phyloP scores from a whole-genome alignment of 305 asterid genomes.

The Striga hermonthica region DNA sequence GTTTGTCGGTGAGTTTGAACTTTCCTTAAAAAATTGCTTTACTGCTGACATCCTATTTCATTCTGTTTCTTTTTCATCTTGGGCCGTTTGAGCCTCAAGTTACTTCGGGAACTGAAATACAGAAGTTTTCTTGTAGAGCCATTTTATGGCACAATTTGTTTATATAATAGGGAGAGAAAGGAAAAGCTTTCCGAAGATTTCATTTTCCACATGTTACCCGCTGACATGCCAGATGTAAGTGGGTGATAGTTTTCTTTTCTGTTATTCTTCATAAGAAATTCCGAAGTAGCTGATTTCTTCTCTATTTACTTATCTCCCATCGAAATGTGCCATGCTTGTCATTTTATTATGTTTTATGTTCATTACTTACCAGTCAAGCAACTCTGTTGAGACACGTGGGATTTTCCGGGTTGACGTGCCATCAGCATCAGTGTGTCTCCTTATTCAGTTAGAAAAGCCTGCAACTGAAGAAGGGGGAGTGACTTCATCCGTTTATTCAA shows the following conservation, averaged over 20 bases:
- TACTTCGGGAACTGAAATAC: constrained; percentile 52
- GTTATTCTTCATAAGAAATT: constrained; percentile 23
- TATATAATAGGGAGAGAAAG: constrained; percentile 99
- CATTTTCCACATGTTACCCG: constrained; percentile 67
- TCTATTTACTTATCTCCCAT: not conserved
- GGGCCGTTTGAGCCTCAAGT: constrained; percentile 30
- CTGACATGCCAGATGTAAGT: constrained; percentile 84
- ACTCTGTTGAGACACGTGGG: constrained; percentile 67
- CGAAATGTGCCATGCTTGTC: constrained; percentile 6
- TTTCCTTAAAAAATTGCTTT: constrained; percentile 28
- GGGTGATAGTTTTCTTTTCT: constrained; percentile 25
- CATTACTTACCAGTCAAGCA: constrained; percentile 55
- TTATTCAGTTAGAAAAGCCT: constrained; percentile 95
- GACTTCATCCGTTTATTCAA: constrained; percentile 94
- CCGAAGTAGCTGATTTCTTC: constrained; percentile 8
- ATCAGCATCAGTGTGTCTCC: constrained; percentile 93
- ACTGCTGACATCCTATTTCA: constrained; percentile 19
- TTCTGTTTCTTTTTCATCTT: constrained; percentile 29
- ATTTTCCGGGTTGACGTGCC: constrained; percentile 92
- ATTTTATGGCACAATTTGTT: constrained; percentile 92
- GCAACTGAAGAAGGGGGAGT: constrained; percentile 99
- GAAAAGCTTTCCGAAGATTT: constrained; percentile 99
- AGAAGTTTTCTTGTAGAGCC: constrained; percentile 88
- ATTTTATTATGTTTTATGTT: constrained; percentile 28
- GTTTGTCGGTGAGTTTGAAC: constrained; percentile 81